These are phyloP conservation scores for Salix udensis DNA, from an alignment of 345 rosid genomes.

Conservation along the genomic window DNA sequence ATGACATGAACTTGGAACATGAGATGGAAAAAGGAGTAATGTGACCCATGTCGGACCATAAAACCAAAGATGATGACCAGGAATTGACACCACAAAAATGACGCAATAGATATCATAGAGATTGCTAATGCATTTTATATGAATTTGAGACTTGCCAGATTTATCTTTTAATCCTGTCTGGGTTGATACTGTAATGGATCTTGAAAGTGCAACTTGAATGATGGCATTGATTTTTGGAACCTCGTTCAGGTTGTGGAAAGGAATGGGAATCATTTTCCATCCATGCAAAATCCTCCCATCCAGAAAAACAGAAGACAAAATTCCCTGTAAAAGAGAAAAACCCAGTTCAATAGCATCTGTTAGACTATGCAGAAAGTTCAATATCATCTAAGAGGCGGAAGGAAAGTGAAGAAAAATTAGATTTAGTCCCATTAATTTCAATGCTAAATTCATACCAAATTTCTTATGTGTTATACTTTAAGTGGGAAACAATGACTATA, in stretches of 20 bases:
- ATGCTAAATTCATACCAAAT: too few relatives aligned
- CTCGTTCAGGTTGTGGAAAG: slow-evolving; percentile 68
- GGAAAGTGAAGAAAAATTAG: neutral
- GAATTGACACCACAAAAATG: neutral
- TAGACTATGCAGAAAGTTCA: too few relatives aligned
- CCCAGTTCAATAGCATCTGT: neutral
- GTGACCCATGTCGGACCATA: neutral
- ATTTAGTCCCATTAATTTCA: too few relatives aligned
- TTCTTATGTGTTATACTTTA: too few relatives aligned
- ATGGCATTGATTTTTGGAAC: slow-evolving; percentile 36
- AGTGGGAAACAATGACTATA: too few relatives aligned
- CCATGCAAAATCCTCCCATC: slow-evolving; percentile 51
- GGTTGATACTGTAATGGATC: slow-evolving; percentile 18
- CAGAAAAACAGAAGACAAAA: slow-evolving; percentile 67
- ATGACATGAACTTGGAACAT: neutral
- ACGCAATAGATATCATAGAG: neutral
- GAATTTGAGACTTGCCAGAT: slow-evolving; percentile 31
- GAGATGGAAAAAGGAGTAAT: neutral
- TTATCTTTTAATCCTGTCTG: slow-evolving; percentile 22
- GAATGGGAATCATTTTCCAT: slow-evolving; percentile 81
- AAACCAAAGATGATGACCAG: neutral
- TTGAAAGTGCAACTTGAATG: slow-evolving; percentile 28
- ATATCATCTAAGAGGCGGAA: neutral
- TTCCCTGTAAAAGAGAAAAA: slow-evolving; percentile 50
- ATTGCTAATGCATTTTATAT: neutral